Conservation (phyloP, 805 yeast species). For the Candida pseudofarinosa region DNA sequence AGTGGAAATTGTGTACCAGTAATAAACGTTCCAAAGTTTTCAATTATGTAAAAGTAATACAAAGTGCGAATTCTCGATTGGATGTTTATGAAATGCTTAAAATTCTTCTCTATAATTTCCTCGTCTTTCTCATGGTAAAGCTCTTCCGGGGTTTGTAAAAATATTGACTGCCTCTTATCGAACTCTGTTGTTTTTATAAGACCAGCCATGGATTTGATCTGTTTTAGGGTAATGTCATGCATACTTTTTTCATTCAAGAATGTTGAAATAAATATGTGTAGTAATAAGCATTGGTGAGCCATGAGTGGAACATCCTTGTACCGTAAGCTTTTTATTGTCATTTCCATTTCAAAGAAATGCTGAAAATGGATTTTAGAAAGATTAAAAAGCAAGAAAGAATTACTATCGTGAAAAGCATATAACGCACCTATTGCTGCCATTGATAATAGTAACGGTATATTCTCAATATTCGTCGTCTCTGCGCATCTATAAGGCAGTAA, state of each 20-base stretch:
- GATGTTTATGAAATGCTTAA: slow-evolving; percentile 50
- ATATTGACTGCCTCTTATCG: slow-evolving; percentile 46
- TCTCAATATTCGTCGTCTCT: slow-evolving; percentile 37
- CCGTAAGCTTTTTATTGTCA: slow-evolving; percentile 40
- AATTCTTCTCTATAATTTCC: slow-evolving; percentile 33
- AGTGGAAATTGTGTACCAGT: slow-evolving; percentile 41
- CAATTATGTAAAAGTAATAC: slow-evolving; percentile 47
- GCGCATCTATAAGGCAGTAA: slow-evolving; percentile 50
- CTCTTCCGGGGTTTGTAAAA: slow-evolving; percentile 39
- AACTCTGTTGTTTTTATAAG: slow-evolving; percentile 50
- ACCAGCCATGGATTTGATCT: slow-evolving; percentile 51
- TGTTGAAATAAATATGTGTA: slow-evolving; percentile 54
- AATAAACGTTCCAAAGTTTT: slow-evolving; percentile 43
- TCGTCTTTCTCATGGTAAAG: slow-evolving; percentile 18
- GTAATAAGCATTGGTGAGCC: slow-evolving; percentile 53
- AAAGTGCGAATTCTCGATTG: slow-evolving; percentile 55
- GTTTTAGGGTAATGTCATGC: slow-evolving; percentile 49
- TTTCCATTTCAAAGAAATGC: slow-evolving; percentile 54
- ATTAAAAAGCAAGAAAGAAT: slow-evolving; percentile 67
- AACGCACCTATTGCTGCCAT: slow-evolving; percentile 90
- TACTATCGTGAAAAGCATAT: slow-evolving; percentile 73
- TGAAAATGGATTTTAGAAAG: slow-evolving; percentile 65
- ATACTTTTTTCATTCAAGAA: slow-evolving; percentile 51
- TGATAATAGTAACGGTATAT: slow-evolving; percentile 66
- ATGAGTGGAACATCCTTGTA: slow-evolving; percentile 53